Evolutionary conservation across 768 basidiomycete genomes (phyloP), one percentile per base, ranked within the genome.

Genomic region (Rhizopogon vinicolor): DNA sequence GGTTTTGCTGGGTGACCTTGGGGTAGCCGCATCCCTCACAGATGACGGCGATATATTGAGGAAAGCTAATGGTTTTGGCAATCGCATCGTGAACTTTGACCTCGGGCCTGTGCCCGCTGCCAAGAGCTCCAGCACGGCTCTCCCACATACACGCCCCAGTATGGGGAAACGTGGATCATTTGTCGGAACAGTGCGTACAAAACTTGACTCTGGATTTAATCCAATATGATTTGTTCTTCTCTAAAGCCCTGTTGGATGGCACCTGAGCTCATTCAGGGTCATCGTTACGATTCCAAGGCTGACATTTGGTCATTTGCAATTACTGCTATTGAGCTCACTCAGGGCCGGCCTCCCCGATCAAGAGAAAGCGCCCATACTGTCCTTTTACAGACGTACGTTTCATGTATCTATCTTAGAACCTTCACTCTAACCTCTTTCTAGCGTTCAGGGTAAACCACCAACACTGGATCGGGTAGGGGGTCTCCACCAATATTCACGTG

Each of bases 221-320:
- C 16, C 46, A 43, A 49, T 31, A 28, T 54, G 18, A 13, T 33
- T 33, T 33, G 22, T 9, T 49, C 8, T 22, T 6, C 22, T 16
- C 18, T 29, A 31, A 46, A 86, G 84, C 95, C 95, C 1, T 92
- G 90, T 67, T 97, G 92, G 92, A 98, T 97, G 94, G 92, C 95
- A 0, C 95, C 95, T 2, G 95, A 98, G 63, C 80, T 97, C 22
- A 90, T 98, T 45, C 81, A 88, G 61, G 89, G 93, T 49, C 81
- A 81, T 60, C 82, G 83, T 53, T 96, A 95, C 67, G 93, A 95
- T 65, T 80, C 85, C 12, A 82, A 86, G 59, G 92, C 92, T 18
- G 95, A 98, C 65, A 94, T 98, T 55, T 98, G 94, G 93, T 93
- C 91, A 55, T 90, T 97, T 67, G 95, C 92, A 12, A 94, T 98